phyloP scores from a whole-genome alignment of 805 yeast genomes.

The Lipomyces orientalis region DNA sequence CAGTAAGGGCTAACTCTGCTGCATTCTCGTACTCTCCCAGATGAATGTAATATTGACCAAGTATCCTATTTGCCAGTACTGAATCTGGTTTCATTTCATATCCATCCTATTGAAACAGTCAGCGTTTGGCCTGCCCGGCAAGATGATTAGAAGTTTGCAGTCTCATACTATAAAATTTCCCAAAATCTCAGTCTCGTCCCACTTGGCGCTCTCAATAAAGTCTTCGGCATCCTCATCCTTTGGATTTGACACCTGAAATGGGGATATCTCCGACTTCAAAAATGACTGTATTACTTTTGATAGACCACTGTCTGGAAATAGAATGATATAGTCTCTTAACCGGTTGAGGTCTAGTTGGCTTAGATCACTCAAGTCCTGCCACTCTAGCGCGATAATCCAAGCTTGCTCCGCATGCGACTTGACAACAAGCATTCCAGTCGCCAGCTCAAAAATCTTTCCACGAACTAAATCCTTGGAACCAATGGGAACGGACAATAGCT shows the following conservation, averaged over 20 bases:
- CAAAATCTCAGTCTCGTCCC: conserved; percentile 24
- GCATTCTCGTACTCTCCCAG: conserved; percentile 68
- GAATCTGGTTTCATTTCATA: conserved; percentile 50
- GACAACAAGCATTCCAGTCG: conserved; percentile 72
- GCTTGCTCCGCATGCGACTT: conserved; percentile 65
- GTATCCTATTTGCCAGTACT: conserved; percentile 68
- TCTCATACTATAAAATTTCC: conserved; percentile 16
- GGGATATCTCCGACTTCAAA: conserved; percentile 69
- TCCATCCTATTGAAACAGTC: conserved; percentile 49
- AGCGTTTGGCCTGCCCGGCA: neutral
- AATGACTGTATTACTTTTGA: conserved; percentile 68
- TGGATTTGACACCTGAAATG: conserved; percentile 49
- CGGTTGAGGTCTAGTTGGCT: conserved; percentile 55
- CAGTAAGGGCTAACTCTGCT: conserved; percentile 62
- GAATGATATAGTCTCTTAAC: conserved; percentile 57
- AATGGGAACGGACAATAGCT: conserved; percentile 59
- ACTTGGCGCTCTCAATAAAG: conserved; percentile 13
- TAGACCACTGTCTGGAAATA: conserved; percentile 66
- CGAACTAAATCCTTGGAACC: conserved; percentile 50
- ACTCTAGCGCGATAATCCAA: conserved; percentile 77
- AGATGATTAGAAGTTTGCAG: neutral
- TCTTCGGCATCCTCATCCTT: conserved; percentile 39
- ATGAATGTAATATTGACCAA: conserved; percentile 64
- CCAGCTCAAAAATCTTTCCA: conserved; percentile 58
- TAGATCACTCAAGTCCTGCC: conserved; percentile 64